These are phyloP conservation scores for Rhizoclosmatium globosum DNA, from an alignment of 192 early-diverging fungal genomes.

Conservation along the genomic window DNA sequence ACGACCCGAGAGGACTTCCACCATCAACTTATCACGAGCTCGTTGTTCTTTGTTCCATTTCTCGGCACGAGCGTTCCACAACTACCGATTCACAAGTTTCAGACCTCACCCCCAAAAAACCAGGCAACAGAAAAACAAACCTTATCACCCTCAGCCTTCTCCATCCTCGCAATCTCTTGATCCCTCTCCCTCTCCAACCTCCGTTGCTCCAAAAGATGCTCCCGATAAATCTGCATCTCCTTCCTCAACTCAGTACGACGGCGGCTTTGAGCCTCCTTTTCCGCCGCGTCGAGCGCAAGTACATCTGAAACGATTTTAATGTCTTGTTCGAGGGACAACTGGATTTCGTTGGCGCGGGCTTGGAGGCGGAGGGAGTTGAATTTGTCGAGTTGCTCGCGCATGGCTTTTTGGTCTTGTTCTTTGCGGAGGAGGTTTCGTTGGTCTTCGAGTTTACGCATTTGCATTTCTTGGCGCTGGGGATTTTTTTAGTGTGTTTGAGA, in stretches of 20 bases:
- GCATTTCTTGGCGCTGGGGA: slow-evolving; percentile 55
- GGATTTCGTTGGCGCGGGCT: slow-evolving; percentile 47
- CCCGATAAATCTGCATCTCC: slow-evolving; percentile 58
- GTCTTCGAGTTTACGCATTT: slow-evolving; percentile 53
- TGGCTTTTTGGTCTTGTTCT: slow-evolving; percentile 47
- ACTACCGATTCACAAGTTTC: slow-evolving; percentile 18
- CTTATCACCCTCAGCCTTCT: slow-evolving; percentile 55
- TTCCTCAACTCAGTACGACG: slow-evolving; percentile 46
- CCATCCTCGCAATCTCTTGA: slow-evolving; percentile 50
- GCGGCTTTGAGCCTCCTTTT: slow-evolving; percentile 41
- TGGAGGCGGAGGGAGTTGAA: slow-evolving; percentile 55
- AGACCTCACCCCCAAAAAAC: slow-evolving; percentile 2
- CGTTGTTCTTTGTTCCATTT: slow-evolving; percentile 59
- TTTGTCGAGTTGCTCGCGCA: slow-evolving; percentile 55
- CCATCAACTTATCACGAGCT: slow-evolving; percentile 60
- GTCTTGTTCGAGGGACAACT: slow-evolving; percentile 51
- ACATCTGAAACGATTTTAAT: slow-evolving; percentile 55
- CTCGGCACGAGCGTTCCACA: slow-evolving; percentile 57
- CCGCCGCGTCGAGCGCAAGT: slow-evolving; percentile 49
- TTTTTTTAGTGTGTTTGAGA: not conserved
- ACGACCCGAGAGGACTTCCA: slow-evolving; percentile 55
- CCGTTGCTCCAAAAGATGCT: slow-evolving; percentile 51
- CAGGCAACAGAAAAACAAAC: slow-evolving; percentile 14
- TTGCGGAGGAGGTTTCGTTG: slow-evolving; percentile 49
- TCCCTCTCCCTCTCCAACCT: slow-evolving; percentile 47